Evolutionary conservation across 306 rosid genomes (phyloP).

Genomic region (Vachellia collinsii): DNA sequence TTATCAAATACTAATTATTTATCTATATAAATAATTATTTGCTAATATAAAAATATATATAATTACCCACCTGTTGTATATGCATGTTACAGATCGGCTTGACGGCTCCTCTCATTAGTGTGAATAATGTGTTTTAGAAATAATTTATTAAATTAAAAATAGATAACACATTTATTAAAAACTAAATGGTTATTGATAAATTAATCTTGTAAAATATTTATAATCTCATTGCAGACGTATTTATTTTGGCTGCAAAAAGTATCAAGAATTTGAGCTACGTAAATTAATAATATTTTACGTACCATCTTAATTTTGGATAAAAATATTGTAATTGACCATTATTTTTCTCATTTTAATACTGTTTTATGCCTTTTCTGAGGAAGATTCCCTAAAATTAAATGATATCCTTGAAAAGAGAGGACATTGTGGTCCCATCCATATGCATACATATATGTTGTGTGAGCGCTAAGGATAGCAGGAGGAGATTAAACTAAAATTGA

Average conservation of each 20-base stretch:
- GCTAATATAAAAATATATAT: too few species aligned
- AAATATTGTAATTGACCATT: background rate
- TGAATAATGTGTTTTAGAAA: background rate
- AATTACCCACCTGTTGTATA: background rate
- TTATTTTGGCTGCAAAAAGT: background rate
- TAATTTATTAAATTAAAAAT: too few species aligned
- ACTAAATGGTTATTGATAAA: background rate
- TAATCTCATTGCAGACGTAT: background rate
- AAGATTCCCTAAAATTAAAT: background rate
- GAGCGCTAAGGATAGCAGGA: background rate
- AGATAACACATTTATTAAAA: too few species aligned
- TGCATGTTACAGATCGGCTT: background rate
- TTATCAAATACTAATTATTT: background rate
- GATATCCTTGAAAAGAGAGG: background rate
- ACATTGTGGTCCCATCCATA: background rate
- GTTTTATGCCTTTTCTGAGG: background rate
- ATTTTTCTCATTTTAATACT: background rate
- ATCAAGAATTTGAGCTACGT: background rate
- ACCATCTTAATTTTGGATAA: background rate
- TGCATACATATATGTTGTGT: too few species aligned
- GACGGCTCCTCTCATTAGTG: background rate
- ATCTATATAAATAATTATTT: background rate
- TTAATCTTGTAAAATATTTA: background rate
- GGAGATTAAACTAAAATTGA: background rate
- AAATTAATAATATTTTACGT: background rate